phyloP scores from a whole-genome alignment of 345 rosid genomes.

The Gossypium ekmanianum region DNA sequence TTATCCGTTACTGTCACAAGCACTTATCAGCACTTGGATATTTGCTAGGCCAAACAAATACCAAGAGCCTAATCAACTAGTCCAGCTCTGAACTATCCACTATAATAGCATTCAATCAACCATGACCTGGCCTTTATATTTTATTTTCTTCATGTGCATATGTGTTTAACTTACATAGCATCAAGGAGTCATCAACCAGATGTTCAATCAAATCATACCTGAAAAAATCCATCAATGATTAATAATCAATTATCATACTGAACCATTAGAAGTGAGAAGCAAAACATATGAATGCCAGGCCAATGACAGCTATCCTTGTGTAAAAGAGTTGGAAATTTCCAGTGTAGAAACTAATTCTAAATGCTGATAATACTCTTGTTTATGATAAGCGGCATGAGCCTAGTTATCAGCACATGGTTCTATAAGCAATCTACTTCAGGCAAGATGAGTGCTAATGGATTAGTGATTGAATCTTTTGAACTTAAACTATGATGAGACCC shows the following conservation, averaged over 20 bases:
- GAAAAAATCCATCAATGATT: slow-evolving; percentile 1
- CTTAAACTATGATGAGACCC: not conserved
- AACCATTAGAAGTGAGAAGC: not conserved
- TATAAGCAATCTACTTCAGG: not conserved
- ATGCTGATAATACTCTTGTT: not conserved
- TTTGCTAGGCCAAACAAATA: not conserved
- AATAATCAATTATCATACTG: not conserved
- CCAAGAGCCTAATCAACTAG: slow-evolving; percentile 1
- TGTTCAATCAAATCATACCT: slow-evolving; percentile 11
- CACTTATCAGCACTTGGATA: not conserved
- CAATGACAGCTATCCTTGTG: not conserved
- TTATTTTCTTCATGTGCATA: not conserved
- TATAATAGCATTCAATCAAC: not conserved
- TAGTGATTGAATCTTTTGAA: not conserved
- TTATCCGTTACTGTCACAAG: slow-evolving; percentile 27
- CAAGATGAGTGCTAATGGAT: not conserved
- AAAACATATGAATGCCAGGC: not conserved
- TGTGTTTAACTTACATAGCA: not conserved
- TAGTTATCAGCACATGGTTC: not conserved
- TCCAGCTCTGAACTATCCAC: not conserved
- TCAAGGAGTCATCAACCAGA: not conserved
- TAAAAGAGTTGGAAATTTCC: not conserved
- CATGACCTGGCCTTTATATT: not conserved
- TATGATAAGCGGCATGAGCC: not conserved
- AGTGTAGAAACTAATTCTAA: not conserved